phyloP scores from a whole-genome alignment of 2,329 filamentous ascomycete species.

The Dendryphion nanum region DNA sequence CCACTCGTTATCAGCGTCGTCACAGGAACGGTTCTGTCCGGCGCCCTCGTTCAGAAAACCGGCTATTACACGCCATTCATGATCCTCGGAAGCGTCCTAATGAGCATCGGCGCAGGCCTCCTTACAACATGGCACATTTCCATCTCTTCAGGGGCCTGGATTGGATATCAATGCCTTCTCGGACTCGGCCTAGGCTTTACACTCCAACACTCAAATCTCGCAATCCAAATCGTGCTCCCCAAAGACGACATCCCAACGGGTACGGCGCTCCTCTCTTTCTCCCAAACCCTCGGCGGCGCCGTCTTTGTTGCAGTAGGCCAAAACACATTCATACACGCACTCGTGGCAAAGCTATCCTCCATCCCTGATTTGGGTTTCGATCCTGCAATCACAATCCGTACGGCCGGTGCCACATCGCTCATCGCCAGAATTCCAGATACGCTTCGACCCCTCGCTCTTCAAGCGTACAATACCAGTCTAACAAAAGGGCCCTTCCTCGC shows the following conservation, averaged over 20 bases:
- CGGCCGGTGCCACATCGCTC: slow-evolving; percentile 57
- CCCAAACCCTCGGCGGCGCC: slow-evolving; percentile 46
- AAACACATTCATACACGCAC: slow-evolving; percentile 46
- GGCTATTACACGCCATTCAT: slow-evolving; percentile 52
- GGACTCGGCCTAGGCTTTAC: slow-evolving; percentile 43
- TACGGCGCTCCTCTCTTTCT: slow-evolving; percentile 45
- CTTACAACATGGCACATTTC: slow-evolving; percentile 40
- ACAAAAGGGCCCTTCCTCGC: slow-evolving; percentile 55
- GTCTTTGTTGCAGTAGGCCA: slow-evolving; percentile 48
- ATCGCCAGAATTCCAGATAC: slow-evolving; percentile 31
- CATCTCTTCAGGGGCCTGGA: slow-evolving; percentile 32
- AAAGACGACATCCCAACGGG: slow-evolving; percentile 43
- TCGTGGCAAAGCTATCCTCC: slow-evolving; percentile 32
- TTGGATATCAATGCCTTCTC: slow-evolving; percentile 28
- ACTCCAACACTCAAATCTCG: slow-evolving; percentile 47
- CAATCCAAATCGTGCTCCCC: slow-evolving; percentile 43
- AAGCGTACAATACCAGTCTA: slow-evolving; percentile 29
- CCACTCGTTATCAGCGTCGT: slow-evolving; percentile 47
- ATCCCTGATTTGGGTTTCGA: slow-evolving; percentile 33
- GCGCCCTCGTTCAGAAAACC: slow-evolving; percentile 37
- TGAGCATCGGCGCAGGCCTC: slow-evolving; percentile 46
- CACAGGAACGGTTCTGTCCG: slow-evolving; percentile 40
- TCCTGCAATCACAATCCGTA: slow-evolving; percentile 38
- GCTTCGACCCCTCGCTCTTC: slow-evolving; percentile 14
- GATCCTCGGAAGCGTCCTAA: slow-evolving; percentile 39